Conservation (phyloP, 805 yeast genomes). For the Cyberlindnera maritima region DNA sequence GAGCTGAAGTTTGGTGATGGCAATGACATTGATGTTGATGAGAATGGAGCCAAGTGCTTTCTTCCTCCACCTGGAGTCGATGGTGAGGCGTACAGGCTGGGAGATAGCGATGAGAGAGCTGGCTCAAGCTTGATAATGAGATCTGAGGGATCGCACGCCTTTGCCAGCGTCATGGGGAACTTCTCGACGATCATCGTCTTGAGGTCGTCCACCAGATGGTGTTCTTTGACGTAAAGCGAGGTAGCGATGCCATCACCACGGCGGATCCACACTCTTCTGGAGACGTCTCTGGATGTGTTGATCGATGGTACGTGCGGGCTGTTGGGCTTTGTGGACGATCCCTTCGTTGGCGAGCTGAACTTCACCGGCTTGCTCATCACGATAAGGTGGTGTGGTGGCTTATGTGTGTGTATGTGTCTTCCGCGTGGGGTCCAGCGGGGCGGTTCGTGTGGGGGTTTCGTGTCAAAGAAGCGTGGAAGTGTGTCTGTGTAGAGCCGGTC, state of each 20-base stretch:
- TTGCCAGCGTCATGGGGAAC: constrained; percentile 64
- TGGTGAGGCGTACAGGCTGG: constrained; percentile 12
- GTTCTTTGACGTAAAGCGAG: constrained; percentile 55
- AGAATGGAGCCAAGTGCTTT: not conserved
- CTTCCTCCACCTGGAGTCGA: constrained; percentile 9
- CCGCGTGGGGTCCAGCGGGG: too few species aligned
- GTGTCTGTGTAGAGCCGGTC: too few species aligned
- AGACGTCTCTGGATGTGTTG: constrained; percentile 15
- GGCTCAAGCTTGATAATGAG: constrained; percentile 35
- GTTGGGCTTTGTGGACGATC: constrained; percentile 2
- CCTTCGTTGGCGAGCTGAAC: constrained; percentile 17
- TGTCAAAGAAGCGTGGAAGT: too few species aligned
- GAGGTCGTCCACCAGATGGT: constrained; percentile 79
- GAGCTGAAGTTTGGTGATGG: constrained; percentile 15
- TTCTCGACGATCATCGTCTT: constrained; percentile 61
- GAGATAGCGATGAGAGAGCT: constrained; percentile 2
- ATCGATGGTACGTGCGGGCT: constrained; percentile 15
- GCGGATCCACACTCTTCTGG: constrained; percentile 54
- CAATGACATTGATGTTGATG: not conserved
- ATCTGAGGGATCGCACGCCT: constrained; percentile 68
- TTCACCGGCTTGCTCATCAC: constrained; percentile 10
- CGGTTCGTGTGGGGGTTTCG: too few species aligned
- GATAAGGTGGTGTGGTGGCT: not conserved
- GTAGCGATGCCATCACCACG: constrained; percentile 59
- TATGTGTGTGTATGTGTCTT: not conserved